Conservation (phyloP, 2,329 filamentous ascomycete species). For the Colletotrichum orchidophilum region DNA sequence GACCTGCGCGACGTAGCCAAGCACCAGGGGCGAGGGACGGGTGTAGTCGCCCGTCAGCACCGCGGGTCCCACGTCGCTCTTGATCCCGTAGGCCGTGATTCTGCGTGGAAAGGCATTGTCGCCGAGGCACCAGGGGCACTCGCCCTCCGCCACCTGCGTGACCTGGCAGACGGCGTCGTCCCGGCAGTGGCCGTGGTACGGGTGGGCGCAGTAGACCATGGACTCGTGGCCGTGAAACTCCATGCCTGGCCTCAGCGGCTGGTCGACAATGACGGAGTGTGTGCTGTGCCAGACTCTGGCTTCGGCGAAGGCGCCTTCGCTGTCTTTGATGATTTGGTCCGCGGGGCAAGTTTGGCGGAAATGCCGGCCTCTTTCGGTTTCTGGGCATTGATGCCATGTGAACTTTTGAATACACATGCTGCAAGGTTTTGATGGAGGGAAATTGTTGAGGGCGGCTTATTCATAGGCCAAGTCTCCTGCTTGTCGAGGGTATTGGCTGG, state of each 20-base stretch:
- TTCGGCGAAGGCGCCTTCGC: neutral
- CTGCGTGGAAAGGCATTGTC: neutral
- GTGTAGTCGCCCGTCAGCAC: neutral
- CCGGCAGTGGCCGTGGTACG: neutral
- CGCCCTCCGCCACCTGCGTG: neutral
- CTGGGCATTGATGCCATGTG: constrained; percentile 3
- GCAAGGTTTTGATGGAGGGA: too few species aligned
- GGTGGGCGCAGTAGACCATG: neutral
- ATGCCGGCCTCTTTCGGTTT: neutral
- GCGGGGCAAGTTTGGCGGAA: neutral
- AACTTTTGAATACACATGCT: neutral
- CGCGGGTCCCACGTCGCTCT: neutral
- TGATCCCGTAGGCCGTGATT: neutral
- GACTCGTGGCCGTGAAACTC: neutral
- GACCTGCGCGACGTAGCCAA: neutral
- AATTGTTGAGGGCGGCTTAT: too few species aligned
- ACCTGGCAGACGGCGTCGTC: neutral
- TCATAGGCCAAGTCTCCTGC: too few species aligned
- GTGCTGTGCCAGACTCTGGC: neutral
- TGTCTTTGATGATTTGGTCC: neutral
- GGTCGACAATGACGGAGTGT: neutral
- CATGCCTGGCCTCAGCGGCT: neutral
- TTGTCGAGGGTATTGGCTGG: too few species aligned
- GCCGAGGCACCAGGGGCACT: neutral
- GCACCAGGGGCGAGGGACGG: neutral